Conservation (phyloP, 2,329 filamentous ascomycete species). For the Fusarium veterinarium region DNA sequence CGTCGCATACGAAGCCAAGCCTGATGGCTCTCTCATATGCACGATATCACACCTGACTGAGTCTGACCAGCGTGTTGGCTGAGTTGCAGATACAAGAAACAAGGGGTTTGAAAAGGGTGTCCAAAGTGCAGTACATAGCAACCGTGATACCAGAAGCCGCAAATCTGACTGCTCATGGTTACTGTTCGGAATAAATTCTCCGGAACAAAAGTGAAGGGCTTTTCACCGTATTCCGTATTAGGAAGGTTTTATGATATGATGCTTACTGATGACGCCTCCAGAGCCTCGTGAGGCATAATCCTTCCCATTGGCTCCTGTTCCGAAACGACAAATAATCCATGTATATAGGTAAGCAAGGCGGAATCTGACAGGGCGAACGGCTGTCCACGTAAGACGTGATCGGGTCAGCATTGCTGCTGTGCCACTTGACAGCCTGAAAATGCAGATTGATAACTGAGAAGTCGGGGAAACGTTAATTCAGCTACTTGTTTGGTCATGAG, state of each 20-base stretch:
- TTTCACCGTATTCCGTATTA: not conserved
- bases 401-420: not conserved
- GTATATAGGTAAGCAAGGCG: not conserved
- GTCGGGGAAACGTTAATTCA: not conserved
- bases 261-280: not conserved
- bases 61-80: not conserved
- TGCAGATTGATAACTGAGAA: not conserved
- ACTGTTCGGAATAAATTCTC: not conserved
- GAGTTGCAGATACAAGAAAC: not conserved
- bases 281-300: not conserved
- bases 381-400: not conserved
- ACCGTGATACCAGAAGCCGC: not conserved
- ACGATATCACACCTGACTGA: not conserved
- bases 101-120: not conserved
- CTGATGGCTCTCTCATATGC: not conserved
- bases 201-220: not conserved
- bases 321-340: not conserved
- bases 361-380: not conserved
- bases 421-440: not conserved
- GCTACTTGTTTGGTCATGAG: not conserved
- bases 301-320: not conserved
- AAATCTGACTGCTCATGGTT: not conserved
- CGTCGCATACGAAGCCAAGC: fast-evolving
- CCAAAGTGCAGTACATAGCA: not conserved
- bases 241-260: not conserved